Evolutionary conservation across 345 rosid species (phyloP).

Genomic region (Heritiera fomes): DNA sequence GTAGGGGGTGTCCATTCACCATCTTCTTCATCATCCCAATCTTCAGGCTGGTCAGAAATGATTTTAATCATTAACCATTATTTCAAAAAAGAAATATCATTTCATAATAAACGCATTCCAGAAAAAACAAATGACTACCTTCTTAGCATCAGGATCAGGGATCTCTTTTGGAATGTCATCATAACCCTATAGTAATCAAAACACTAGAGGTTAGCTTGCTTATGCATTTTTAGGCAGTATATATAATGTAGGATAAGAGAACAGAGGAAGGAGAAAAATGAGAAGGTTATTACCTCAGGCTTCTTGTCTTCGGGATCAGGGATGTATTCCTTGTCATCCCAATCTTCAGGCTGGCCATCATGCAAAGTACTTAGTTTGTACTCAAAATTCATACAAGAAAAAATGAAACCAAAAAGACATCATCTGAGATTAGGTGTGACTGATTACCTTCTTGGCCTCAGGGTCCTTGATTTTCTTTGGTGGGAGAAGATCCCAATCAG

Average conservation of each 20-base stretch:
- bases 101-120: neutral
- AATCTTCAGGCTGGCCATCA: slow-evolving; percentile 84
- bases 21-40: slow-evolving; percentile 99
- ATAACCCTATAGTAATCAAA: slow-evolving; percentile 51
- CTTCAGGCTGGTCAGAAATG: slow-evolving; percentile 70
- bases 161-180: slow-evolving; percentile 97
- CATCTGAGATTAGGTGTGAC: neutral
- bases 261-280: neutral
- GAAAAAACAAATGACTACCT: slow-evolving; percentile 46
- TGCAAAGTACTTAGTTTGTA: slow-evolving; percentile 3
- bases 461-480: slow-evolving; percentile 92
- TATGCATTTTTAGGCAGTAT: neutral
- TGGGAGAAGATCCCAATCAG: slow-evolving; percentile 95
- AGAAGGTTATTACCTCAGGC: slow-evolving; percentile 64
- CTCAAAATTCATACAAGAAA: neutral
- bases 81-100: neutral
- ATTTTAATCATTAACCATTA: slow-evolving; percentile 18
- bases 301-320: slow-evolving; percentile 93
- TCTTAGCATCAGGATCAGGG: slow-evolving; percentile 78
- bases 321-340: slow-evolving; percentile 92
- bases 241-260: neutral
- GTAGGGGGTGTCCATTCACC: slow-evolving; percentile 99
- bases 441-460: slow-evolving; percentile 77
- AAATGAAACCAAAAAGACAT: neutral
- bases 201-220: neutral